Evolutionary conservation across 495 filamentous ascomycete species (phyloP).

Genomic region (Penicillium arizonense): DNA sequence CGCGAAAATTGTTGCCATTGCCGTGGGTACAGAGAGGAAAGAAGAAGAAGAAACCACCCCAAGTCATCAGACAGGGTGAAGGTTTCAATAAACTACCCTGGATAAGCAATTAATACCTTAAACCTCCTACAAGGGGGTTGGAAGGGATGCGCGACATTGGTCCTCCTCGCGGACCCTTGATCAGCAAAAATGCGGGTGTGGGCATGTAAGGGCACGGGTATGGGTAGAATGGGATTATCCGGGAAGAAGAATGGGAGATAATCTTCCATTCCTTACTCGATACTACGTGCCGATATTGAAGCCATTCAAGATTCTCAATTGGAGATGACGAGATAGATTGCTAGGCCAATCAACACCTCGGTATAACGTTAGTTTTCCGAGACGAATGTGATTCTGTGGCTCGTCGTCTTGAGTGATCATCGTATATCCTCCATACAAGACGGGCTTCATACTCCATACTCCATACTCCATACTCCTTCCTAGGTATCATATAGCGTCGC

Average conservation of each 20-base stretch:
- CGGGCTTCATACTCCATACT: too few relatives aligned
- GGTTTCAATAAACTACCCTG: slow-evolving; percentile 10
- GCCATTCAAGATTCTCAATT: slow-evolving; percentile 6
- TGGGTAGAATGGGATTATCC: slow-evolving; percentile 6
- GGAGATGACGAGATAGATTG: slow-evolving; percentile 17
- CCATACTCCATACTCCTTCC: too few relatives aligned
- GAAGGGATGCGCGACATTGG: slow-evolving; percentile 32
- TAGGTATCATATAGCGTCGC: too few relatives aligned
- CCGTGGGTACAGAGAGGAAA: too few relatives aligned
- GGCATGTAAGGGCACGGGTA: slow-evolving; percentile 26
- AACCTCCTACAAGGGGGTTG: slow-evolving; percentile 22
- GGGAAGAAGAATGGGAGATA: slow-evolving; percentile 1
- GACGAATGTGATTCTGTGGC: not conserved
- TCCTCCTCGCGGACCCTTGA: slow-evolving; percentile 30
- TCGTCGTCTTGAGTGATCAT: not conserved
- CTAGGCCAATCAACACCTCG: slow-evolving; percentile 20
- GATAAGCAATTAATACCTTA: slow-evolving; percentile 19
- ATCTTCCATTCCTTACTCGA: slow-evolving; percentile 23
- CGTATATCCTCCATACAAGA: too few relatives aligned
- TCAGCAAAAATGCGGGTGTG: slow-evolving; percentile 22
- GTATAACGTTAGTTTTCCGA: not conserved
- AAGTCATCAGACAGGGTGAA: not conserved
- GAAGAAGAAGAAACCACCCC: not conserved
- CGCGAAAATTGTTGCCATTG: too few relatives aligned
- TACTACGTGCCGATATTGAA: slow-evolving; percentile 11